Evolutionary conservation across 2,329 filamentous ascomycete genomes (phyloP), one percentile per base, ranked within the genome.

Genomic region (Alternaria dauci): DNA sequence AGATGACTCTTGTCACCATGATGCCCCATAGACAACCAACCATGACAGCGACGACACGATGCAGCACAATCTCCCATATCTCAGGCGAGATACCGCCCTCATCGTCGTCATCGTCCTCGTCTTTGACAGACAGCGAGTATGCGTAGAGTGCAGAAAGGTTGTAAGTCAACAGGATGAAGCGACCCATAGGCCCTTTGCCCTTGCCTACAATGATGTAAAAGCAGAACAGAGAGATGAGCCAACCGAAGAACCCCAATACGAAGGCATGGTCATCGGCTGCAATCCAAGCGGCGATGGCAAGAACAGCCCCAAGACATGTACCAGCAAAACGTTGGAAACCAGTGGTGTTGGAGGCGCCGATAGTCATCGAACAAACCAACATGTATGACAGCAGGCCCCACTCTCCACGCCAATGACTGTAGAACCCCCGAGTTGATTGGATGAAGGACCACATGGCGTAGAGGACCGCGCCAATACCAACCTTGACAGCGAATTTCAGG

Each of bases 381-480:
- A 98, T 98, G 82, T 97, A 98, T 0, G 93, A 97, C 56, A 99
- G 79, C 2, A 99, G 84, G 23, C 95, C 95, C 95, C 95, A 99
- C 83, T 99, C 95, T 30, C 94, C 94, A 76, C 94, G 86, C 93
- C 94, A 98, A 71, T 90, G 90, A 53, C 88, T 85, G 76, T 97
- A 99, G 20, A 91, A 85, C 0, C 91, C 91, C 53, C 93, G 85
- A 2, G 93, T 96, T 8, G 85, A 81, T 1, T 89, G 86, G 34
- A 97, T 86, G 72, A 97, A 99, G 2, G 95, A 90, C 68, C 96
- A 91, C 77, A 95, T 87, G 18, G 93, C 94, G 82, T 94, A 98
- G 0, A 97, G 80, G 5, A 93, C 87, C 12, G 95, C 95, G 23
- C 95, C 95, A 41, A 94, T 86, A 39, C 94, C 94, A 55, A 98